A percentile compares a stretch with the other conserved stretches of the same genome.
phyloP scores from a whole-genome alignment of 352 stramenopile genomes.

The Aphanomyces euteiches region DNA sequence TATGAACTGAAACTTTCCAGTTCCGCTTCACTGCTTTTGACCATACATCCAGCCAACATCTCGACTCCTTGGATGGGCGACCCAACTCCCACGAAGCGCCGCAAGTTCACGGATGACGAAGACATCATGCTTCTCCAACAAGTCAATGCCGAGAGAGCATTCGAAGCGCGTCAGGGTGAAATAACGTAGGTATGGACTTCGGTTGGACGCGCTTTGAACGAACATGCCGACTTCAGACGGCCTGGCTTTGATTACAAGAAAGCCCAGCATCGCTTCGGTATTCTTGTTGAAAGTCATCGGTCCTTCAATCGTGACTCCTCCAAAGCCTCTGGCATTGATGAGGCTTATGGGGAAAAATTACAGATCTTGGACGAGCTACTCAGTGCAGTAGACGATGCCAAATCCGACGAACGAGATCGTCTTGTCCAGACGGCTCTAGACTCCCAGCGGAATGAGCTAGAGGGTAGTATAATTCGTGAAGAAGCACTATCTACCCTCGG shows the following conservation, averaged over 20 bases:
- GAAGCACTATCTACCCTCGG: not conserved
- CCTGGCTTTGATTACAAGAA: not conserved
- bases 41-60: too few species aligned
- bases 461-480: not conserved
- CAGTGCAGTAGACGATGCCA: not conserved
- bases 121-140: not conserved
- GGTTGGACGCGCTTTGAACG: not conserved
- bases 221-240: not conserved
- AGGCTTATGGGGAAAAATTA: not conserved
- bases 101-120: not conserved
- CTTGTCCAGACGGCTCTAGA: not conserved
- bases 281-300: not conserved
- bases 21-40: too few species aligned
- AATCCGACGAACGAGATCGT: not conserved
- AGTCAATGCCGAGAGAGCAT: not conserved
- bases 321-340: not conserved
- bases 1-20: too few species aligned
- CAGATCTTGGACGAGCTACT: not conserved
- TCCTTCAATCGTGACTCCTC: not conserved
- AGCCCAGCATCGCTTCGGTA: not conserved
- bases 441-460: not conserved
- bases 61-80: too few species aligned
- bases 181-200: not conserved
- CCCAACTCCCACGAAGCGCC: not conserved
- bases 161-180: not conserved